phyloP scores from a whole-genome alignment of 2,329 filamentous ascomycete genomes.

The Penicillium sp. region DNA sequence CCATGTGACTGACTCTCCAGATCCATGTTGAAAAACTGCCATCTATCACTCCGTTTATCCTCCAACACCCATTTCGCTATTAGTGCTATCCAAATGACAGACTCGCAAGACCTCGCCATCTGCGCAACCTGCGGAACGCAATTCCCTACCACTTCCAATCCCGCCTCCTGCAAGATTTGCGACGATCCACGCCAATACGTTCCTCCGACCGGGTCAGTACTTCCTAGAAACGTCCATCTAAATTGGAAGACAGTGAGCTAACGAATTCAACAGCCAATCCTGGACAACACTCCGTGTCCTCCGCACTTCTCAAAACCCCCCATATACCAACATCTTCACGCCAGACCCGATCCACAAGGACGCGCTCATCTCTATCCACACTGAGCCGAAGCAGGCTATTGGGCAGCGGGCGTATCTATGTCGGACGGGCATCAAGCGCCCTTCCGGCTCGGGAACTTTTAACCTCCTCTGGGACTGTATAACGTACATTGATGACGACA shows the following conservation, averaged over 20 bases:
- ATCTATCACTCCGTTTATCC: neutral
- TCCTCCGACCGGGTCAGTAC: conserved; percentile 31
- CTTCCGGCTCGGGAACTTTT: conserved; percentile 49
- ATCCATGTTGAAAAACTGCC: neutral
- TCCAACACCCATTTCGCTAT: neutral
- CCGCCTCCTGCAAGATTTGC: conserved; percentile 35
- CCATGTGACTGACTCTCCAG: neutral
- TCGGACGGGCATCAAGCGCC: conserved; percentile 50
- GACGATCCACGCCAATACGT: conserved; percentile 40
- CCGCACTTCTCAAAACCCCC: conserved; percentile 20
- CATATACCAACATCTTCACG: conserved; percentile 31
- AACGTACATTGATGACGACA: conserved; percentile 69
- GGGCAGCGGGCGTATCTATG: conserved; percentile 76
- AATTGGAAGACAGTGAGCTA: neutral
- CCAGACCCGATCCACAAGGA: conserved; percentile 21
- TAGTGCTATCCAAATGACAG: conserved; percentile 17
- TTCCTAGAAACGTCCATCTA: neutral
- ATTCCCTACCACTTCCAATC: conserved; percentile 22
- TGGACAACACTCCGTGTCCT: conserved; percentile 36
- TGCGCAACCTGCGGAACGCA: conserved; percentile 36
- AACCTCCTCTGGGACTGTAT: conserved; percentile 84
- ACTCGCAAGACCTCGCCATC: conserved; percentile 30
- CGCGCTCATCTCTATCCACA: conserved; percentile 33
- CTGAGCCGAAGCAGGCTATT: conserved; percentile 67
- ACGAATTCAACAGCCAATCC: conserved; percentile 25